Percentiles rank a stretch among this genome's conserved stretches.
Conservation (phyloP, 1,139 yeast species). For the Debaryomyces subglobosus region DNA sequence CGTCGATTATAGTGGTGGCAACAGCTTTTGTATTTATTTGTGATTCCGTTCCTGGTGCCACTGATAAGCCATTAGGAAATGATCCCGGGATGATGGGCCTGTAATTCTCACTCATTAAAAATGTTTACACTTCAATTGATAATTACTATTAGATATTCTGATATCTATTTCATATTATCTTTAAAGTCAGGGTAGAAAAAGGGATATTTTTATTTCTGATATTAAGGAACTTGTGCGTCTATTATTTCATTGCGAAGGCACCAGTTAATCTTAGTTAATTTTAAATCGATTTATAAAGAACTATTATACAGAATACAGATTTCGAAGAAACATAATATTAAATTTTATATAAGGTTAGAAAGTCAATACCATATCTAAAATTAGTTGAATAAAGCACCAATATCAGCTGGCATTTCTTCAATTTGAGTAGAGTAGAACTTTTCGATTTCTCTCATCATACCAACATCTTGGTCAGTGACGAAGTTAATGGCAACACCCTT, state of each 20-base stretch:
- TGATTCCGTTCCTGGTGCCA: conserved; percentile 1
- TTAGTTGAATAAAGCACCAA: conserved; percentile 75
- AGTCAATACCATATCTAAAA: conserved; percentile 2
- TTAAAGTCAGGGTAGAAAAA: not conserved
- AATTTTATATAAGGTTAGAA: conserved; percentile 6
- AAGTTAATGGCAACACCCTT: conserved; percentile 99
- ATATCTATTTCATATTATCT: conserved; percentile 1
- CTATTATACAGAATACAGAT: not conserved
- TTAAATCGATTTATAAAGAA: too few species aligned
- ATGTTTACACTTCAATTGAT: not conserved
- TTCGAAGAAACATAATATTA: conserved; percentile 6
- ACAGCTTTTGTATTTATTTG: not conserved
- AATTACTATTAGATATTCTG: not conserved
- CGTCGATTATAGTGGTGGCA: conserved; percentile 17
- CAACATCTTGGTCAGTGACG: conserved; percentile 88
- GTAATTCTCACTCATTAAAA: conserved; percentile 3
- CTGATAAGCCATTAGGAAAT: conserved; percentile 15
- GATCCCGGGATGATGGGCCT: conserved; percentile 21
- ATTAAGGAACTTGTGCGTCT: not conserved
- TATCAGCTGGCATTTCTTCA: conserved; percentile 96
- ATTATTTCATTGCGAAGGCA: not conserved
- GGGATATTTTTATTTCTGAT: not conserved
- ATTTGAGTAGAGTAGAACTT: conserved; percentile 98
- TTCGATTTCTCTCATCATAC: conserved; percentile 96
- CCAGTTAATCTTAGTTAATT: not conserved